A percentile compares a stretch with the other conserved stretches of the same genome.
phyloP scores from a whole-genome alignment of 2,329 filamentous ascomycete species.

The Botrytis sinoallii region DNA sequence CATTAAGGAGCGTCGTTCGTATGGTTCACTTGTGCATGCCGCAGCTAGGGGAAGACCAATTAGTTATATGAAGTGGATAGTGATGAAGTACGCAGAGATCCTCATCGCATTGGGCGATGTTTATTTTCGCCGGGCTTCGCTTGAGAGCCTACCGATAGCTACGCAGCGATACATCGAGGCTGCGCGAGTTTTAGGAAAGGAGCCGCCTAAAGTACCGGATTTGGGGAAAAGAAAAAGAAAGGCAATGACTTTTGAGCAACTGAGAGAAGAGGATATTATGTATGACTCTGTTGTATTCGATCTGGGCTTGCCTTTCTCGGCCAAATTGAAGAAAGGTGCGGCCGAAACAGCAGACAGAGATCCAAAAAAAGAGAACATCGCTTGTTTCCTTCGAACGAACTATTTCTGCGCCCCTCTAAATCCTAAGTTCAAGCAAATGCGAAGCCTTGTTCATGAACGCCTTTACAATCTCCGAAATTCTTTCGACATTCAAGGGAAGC shows the following conservation, averaged over 20 bases:
- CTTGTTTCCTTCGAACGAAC: neutral
- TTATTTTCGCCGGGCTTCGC: constrained; percentile 32
- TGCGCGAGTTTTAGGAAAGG: constrained; percentile 31
- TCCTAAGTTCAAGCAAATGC: constrained; percentile 3
- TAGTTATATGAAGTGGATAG: constrained; percentile 38
- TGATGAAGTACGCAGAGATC: constrained; percentile 38
- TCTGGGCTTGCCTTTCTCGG: neutral
- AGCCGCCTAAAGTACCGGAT: neutral
- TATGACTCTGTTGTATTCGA: neutral
- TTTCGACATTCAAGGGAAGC: neutral
- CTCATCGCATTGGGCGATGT: constrained; percentile 36
- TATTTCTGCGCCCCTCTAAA: neutral
- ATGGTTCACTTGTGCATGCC: constrained; percentile 32
- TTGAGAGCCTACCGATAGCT: constrained; percentile 37
- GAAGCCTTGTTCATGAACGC: constrained; percentile 1
- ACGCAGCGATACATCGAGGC: constrained; percentile 36
- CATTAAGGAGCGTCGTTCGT: neutral
- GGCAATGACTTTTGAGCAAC: neutral
- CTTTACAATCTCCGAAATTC: neutral
- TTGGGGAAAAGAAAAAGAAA: neutral
- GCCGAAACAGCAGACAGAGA: neutral
- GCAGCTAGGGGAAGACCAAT: constrained; percentile 31
- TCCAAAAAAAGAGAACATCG: neutral
- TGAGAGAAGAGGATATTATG: neutral
- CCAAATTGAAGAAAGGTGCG: neutral